Evolutionary conservation across 352 stramenopile species (phyloP).

Genomic region (Pythium brachiatum): DNA sequence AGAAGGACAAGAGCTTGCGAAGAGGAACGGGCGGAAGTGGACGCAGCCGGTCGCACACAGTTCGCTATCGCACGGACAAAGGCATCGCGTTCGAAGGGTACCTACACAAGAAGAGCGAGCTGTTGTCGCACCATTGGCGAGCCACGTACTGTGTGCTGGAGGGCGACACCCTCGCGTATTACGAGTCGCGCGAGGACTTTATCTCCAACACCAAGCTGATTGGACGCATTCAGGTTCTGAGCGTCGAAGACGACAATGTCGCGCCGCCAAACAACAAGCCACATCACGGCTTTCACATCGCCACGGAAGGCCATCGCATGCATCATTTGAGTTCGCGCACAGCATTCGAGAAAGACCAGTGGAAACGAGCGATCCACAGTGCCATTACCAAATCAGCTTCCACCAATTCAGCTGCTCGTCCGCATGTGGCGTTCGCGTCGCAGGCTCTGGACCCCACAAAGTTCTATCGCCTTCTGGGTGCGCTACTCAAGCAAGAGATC

Average conservation of each 20-base stretch:
- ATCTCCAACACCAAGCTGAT: slow-evolving; percentile 79
- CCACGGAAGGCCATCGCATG: slow-evolving; percentile 62
- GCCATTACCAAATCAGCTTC: slow-evolving; percentile 45
- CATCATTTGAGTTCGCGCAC: slow-evolving; percentile 76
- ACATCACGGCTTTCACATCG: slow-evolving; percentile 56
- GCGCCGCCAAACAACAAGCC: slow-evolving; percentile 42
- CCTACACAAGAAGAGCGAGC: slow-evolving; percentile 79
- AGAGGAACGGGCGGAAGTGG: too few relatives aligned
- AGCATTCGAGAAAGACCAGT: slow-evolving; percentile 79
- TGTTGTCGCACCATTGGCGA: slow-evolving; percentile 61
- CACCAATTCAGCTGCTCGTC: background rate
- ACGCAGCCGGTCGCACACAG: slow-evolving; percentile 47
- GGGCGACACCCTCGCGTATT: slow-evolving; percentile 73
- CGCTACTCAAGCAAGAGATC: slow-evolving; percentile 65
- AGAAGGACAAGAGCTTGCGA: background rate
- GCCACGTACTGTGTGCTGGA: slow-evolving; percentile 77
- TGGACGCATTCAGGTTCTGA: slow-evolving; percentile 65
- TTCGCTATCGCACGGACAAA: slow-evolving; percentile 61
- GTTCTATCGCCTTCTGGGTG: slow-evolving; percentile 73
- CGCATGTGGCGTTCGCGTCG: slow-evolving; percentile 67
- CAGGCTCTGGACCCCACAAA: slow-evolving; percentile 62
- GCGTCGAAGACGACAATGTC: slow-evolving; percentile 52
- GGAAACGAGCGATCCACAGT: slow-evolving; percentile 74
- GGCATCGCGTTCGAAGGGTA: slow-evolving; percentile 85
- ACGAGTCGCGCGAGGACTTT: slow-evolving; percentile 80